Evolutionary conservation across 2,329 filamentous ascomycete genomes (phyloP), one percentile per base, ranked within the genome.

Genomic region (Cyanodermella asteris): DNA sequence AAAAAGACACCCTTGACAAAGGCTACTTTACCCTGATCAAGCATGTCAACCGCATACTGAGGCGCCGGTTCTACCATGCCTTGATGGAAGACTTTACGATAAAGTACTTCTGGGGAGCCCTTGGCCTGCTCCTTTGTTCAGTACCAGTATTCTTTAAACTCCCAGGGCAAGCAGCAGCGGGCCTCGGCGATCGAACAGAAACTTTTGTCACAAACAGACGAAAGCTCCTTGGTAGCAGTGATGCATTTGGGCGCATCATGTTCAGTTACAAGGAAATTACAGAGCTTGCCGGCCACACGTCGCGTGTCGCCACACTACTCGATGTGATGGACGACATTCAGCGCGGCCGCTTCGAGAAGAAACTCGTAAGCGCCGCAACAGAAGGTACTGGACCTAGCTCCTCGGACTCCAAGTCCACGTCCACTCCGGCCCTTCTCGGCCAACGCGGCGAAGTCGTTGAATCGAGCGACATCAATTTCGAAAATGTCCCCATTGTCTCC

Each of bases 11-110:
- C 0, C 59, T 97, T 26, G 87, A 97, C 50, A 94, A 94, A 53
- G 84, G 87, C 10, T 97, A 97, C 50, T 97, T 97, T 44, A 97
- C 87, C 2, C 61, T 97, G 18, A 97, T 97, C 55, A 94, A 93
- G 52, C 87, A 97, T 50, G 84, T 97, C 44, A 97, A 97, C 49
- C 72, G 91, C 42, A 93, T 94, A 35, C 53, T 97, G 32, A 65
- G 82, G 19, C 63, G 78, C 33, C 68, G 87, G 24, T 76, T 97
- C 46, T 94, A 94, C 47, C 84, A 97, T 46, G 84, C 82, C n/a
- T 73, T 97, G 41, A 93, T 94, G 84, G 87, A 97, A 46, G 87
- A 97, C 47, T 97, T 93, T 49, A 80, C 94, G 29, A 91, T 97
- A 50, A 97, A 97, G 50, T 97, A 97, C 46, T 87, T 94, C 51